Evolutionary conservation across 2,329 filamentous ascomycete species (phyloP).

Genomic region (Shiraia bambusicola): DNA sequence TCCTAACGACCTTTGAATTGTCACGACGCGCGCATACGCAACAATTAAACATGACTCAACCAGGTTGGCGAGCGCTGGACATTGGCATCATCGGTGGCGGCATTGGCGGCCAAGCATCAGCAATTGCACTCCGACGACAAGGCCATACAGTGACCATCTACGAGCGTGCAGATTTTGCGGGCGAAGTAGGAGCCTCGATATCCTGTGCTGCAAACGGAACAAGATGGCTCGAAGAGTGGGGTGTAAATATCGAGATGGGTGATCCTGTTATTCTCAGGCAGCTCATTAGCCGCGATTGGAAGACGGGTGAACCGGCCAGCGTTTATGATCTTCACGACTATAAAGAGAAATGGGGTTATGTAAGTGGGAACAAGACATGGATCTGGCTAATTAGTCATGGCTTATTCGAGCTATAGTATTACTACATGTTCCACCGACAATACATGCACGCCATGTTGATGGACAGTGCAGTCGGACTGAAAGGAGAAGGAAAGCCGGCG

Average conservation of each 20-base stretch:
- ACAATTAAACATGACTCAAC: neutral
- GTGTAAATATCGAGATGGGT: constrained; percentile 61
- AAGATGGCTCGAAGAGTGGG: constrained; percentile 67
- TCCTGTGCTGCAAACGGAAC: constrained; percentile 67
- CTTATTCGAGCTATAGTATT: neutral
- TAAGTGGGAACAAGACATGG: neutral
- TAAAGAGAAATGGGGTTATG: constrained; percentile 62
- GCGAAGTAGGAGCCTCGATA: constrained; percentile 57
- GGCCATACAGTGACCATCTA: constrained; percentile 62
- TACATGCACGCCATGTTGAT: constrained; percentile 67
- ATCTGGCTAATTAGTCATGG: neutral
- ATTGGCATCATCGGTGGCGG: constrained; percentile 53
- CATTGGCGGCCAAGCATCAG: constrained; percentile 54
- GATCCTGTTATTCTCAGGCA: constrained; percentile 64
- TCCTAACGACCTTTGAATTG: neutral
- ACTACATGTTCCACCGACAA: constrained; percentile 68
- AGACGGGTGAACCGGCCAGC: constrained; percentile 63
- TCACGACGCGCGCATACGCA: neutral
- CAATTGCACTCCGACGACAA: constrained; percentile 53
- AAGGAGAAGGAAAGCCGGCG: constrained; percentile 56
- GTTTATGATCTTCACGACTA: constrained; percentile 65
- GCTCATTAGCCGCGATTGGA: constrained; percentile 68
- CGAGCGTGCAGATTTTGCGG: constrained; percentile 63
- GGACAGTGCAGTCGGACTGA: constrained; percentile 55
- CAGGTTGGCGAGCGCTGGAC: constrained; percentile 14